Evolutionary conservation across 148 eudicot genomes (phyloP).

Genomic region (Camellia lanceoleosa): DNA sequence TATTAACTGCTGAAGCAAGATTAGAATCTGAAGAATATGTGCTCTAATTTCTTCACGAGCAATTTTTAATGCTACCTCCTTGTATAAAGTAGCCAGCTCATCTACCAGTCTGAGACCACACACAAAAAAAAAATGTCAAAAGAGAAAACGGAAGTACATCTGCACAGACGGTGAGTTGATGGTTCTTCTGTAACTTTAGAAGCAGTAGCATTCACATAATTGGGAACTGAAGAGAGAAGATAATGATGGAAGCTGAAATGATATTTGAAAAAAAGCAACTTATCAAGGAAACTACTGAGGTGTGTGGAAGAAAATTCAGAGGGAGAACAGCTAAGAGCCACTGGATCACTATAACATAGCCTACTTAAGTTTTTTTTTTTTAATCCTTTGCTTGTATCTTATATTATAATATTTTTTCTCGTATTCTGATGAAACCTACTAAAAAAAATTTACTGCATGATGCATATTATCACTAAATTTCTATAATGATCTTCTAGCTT

Average conservation of each 20-base stretch:
- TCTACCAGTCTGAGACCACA: slow-evolving; percentile 66
- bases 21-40: slow-evolving; percentile 44
- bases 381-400: neutral
- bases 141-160: slow-evolving; percentile 2
- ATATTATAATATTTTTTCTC: neutral
- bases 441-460: neutral
- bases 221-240: neutral
- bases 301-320: neutral
- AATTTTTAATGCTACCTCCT: slow-evolving; percentile 63
- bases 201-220: neutral
- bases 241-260: slow-evolving; percentile 1
- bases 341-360: too few relatives aligned
- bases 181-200: neutral
- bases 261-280: neutral
- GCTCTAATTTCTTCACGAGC: slow-evolving; percentile 76
- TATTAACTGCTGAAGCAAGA: slow-evolving; percentile 72
- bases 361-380: too few relatives aligned
- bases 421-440: too few relatives aligned
- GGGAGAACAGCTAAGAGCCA: neutral
- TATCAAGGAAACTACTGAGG: neutral
- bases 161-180: neutral
- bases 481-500: neutral
- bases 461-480: neutral
- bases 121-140: slow-evolving; percentile 3
- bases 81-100: slow-evolving; percentile 66